Evolutionary conservation across 208 protist species (phyloP), one percentile per base, ranked within the genome.

Genomic region (Leishmania martiniquensis): DNA sequence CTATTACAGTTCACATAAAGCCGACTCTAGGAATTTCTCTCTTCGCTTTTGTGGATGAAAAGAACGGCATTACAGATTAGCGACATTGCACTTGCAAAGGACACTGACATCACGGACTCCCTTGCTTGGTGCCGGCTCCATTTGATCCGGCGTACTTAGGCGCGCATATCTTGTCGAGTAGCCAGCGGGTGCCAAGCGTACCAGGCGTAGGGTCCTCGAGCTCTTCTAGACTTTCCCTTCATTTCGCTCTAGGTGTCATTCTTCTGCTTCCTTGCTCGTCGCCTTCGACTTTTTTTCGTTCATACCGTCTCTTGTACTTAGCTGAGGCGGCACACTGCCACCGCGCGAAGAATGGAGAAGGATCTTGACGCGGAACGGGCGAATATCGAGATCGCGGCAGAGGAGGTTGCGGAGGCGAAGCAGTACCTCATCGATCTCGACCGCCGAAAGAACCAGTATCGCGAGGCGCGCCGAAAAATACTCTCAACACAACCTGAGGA

Each of bases 401-500:
- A 95, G 66, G 76, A 92, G 37, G 89, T 97, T 1, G 76, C 75
- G 2, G 93, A 93, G 76, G 89, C 87, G 10, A 91, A 90, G 66
- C 85, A 89, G 25, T 86, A 90, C 66, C 81, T 97, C 15, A 77
- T 95, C 15, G 87, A 95, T 59, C 85, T 95, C 25, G 93, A 97
- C 63, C 84, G 91, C 57, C 81, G 90, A 22, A 91, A 97, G 75
- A 89, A 95, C 51, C 93, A 97, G 65, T 92, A 90, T 68, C 91
- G 90, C 2, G 93, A 95, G 79, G 91, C 91, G 1, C 87, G 81
- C 10, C 90, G 93, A 22, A 84, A 80, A 51, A 75, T 96, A 10
- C 77, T 88, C 20, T 80, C 88, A 47, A 80, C 42, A 6, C 75
- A 55, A 25, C 80, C 72, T 2, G 79, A 89, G 57, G 93, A 95